Evolutionary conservation across 306 rosid genomes (phyloP).

Genomic region (Neltuma alba): DNA sequence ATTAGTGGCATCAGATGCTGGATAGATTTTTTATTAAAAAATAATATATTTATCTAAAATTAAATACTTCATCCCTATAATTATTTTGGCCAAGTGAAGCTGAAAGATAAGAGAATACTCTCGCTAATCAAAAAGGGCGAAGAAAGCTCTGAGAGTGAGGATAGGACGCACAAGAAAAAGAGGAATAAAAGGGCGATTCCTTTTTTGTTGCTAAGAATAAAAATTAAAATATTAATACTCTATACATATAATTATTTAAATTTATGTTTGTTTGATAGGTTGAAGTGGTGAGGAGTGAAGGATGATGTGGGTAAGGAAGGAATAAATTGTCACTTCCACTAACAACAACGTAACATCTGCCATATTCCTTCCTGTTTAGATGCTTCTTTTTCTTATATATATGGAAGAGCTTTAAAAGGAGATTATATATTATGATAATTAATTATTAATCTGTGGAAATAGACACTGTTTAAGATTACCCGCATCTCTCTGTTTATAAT

Average conservation of each 20-base stretch:
- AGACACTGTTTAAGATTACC: conserved; percentile 23
- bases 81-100: background rate
- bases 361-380: conserved; percentile 46
- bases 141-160: conserved; percentile 30
- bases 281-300: conserved; percentile 25
- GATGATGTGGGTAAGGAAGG: conserved; percentile 57
- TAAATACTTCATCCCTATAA: background rate
- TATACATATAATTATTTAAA: too few relatives aligned
- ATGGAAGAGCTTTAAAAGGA: conserved; percentile 28
- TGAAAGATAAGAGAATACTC: background rate
- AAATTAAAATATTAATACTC: background rate
- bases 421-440: background rate
- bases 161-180: background rate
- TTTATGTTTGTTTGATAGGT: too few relatives aligned
- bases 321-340: conserved; percentile 64
- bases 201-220: conserved; percentile 26
- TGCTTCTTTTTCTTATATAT: conserved; percentile 26
- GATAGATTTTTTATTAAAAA: too few relatives aligned
- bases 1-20: too few relatives aligned
- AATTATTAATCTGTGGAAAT: conserved; percentile 1
- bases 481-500: conserved; percentile 29
- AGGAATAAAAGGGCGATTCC: conserved; percentile 31
- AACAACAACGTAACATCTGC: background rate
- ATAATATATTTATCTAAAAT: background rate
- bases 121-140: conserved; percentile 10